Evolutionary conservation across 2,329 filamentous ascomycete species (phyloP), one percentile per base, ranked within the genome.

Genomic region (Xylaria sp.): DNA sequence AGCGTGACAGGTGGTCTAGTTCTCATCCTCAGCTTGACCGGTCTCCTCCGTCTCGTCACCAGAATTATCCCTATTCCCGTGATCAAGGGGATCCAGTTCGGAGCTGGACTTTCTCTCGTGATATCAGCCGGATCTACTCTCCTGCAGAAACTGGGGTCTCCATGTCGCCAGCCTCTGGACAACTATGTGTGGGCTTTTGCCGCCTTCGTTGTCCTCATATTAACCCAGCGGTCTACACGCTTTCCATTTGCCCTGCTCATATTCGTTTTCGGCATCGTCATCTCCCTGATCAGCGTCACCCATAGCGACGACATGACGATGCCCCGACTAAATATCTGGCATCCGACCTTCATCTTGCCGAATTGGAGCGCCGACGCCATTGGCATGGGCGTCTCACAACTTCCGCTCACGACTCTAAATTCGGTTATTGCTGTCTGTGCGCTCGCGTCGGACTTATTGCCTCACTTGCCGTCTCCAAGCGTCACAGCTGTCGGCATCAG

Each of bases 21-120:
- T 7, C 80, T 93, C 7, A 5, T 95, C 0, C 85, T 97, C 71
- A 92, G 89, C 69, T 71, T 86, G 3, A 95, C 91, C 0, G 91
- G 93, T 0, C 75, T 94, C n/a, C 78, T 97, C 37, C 81, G 80
- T 59, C 88, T 86, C 80, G 86, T 91, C 55, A 87, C 89, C 7
- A 76, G 79, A n/a, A 79, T 86, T 11, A 88, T 95, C 7, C 93
- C 93, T 0, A 84, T 92, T 11, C 90, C 92, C 0, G 89, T 97
- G 0, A 87, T 97, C 56, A 96, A 96, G 72, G 93, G 93, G 35
- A 97, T 97, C 65, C 94, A 97, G 75, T 85, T 97, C 52, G 93
- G 93, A 44, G 93, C 93, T 3, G 93, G 93, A 1, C 78, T 97
- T 52, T 91, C 89, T 13, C 81, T 97, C 13, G 83, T 92, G 57